Evolutionary conservation across 768 basidiomycete species (phyloP), one percentile per base, ranked within the genome.

Genomic region (Psilocybe cyanescens): DNA sequence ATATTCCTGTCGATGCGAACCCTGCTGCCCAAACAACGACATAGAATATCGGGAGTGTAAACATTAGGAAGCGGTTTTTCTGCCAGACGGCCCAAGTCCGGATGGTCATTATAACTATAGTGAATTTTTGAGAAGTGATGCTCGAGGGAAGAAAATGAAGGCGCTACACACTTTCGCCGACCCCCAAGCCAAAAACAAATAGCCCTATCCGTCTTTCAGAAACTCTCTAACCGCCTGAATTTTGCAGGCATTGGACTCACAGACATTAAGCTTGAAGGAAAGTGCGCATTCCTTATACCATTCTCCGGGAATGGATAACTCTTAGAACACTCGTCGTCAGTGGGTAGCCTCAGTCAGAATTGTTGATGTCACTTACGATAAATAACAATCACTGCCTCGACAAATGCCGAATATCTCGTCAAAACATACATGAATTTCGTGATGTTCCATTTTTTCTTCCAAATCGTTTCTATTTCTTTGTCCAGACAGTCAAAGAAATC

Each of bases 21-120:
- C 60, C 63, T 7, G 51, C 60, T 16, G 55, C 52, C 67, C 67
- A 68, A 11, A 57, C 28, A 2, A 58, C 49, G 12, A 61, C n/a
- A 41, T 61, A 64, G 37, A 66, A 65, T 14, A 62, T 55, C 4
- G 51, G 47, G 30, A 68, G 58, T 16, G 55, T 5, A 19, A 48
- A 58, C 29, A 58, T 59, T 50, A 68, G 47, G 3, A 35, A 55
- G 11, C 58, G 48, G 47, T 52, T 58, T 44, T 62, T 66, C 28
- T 61, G 53, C 67, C 67, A 68, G 7, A 68, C 65, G 24, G 63
- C 67, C 67, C 67, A 68, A 3, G 67, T 68, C 29, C 67, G 60
- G 8, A 62, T 54, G 14, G 65, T 68, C 57, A 68, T 60, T 6
- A 68, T 55, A 37, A 64, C 67, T 68, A 29, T 3, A 39, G 31